A percentile compares a stretch with the other conserved stretches of the same genome.
Evolutionary conservation across 2,329 filamentous ascomycete species (phyloP).

Genomic region (Xylariaceae sp.): DNA sequence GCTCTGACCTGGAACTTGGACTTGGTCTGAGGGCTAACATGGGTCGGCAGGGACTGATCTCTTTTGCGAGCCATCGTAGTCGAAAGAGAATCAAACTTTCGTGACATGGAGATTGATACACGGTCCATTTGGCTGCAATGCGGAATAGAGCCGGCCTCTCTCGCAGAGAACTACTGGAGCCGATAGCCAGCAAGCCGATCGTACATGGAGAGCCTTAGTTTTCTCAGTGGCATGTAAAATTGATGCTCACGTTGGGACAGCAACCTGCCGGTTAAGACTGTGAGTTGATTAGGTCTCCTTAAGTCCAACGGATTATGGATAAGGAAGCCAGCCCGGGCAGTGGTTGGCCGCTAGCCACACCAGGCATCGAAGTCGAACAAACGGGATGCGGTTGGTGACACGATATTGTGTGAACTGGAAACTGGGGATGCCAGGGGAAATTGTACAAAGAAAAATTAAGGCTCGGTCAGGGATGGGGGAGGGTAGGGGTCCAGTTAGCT

Average conservation of each 20-base stretch:
- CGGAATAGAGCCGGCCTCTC: neutral
- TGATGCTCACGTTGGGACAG: neutral
- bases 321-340: too few relatives aligned
- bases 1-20: conserved; percentile 41
- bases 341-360: neutral
- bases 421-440: neutral
- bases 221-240: conserved; percentile 1
- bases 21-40: conserved; percentile 33
- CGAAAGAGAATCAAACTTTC: conserved; percentile 23
- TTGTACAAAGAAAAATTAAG: conserved; percentile 6
- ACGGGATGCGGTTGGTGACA: conserved; percentile 4
- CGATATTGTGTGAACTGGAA: conserved; percentile 2
- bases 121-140: conserved; percentile 23
- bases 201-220: neutral
- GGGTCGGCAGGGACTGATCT: conserved; percentile 31
- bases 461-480: neutral
- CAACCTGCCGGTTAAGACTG: neutral
- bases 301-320: conserved; percentile 1
- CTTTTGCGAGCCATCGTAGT: conserved; percentile 21
- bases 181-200: neutral
- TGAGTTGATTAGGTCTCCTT: neutral
- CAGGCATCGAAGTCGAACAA: conserved; percentile 8
- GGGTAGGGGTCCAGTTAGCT: neutral
- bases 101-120: conserved; percentile 27
- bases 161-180: neutral